These are phyloP conservation scores for Aspergillus hiratsukae DNA, from an alignment of 2,329 filamentous ascomycete genomes.

Conservation along the genomic window DNA sequence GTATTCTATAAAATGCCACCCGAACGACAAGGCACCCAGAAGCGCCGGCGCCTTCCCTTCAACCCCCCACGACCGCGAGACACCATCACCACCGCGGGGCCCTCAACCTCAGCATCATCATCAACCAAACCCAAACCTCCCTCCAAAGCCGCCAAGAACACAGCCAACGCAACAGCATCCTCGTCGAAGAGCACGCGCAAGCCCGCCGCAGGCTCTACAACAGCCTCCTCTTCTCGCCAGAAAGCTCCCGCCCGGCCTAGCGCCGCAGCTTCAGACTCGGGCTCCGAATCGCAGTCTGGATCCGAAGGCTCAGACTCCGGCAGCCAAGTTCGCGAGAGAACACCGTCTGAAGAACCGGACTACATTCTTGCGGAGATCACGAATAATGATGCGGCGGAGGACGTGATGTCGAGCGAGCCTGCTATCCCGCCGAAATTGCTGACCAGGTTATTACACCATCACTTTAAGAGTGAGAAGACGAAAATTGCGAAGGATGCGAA, in stretches of 20 bases:
- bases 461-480: conserved; percentile 67
- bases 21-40: conserved; percentile 28
- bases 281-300: conserved; percentile 4
- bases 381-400: conserved; percentile 17
- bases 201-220: neutral
- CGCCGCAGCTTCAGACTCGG: conserved; percentile 12
- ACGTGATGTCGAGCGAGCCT: conserved; percentile 33
- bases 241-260: conserved; percentile 7
- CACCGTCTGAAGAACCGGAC: conserved; percentile 39
- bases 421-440: conserved; percentile 70
- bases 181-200: neutral
- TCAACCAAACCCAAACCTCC: conserved; percentile 8
- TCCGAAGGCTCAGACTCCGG: conserved; percentile 18
- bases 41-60: conserved; percentile 40
- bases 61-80: conserved; percentile 39
- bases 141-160: conserved; percentile 7
- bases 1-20: conserved; percentile 20
- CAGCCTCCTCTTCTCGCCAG: conserved; percentile 2
- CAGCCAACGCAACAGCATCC: neutral
- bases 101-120: conserved; percentile 6
- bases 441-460: conserved; percentile 70
- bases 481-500: conserved; percentile 75
- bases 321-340: conserved; percentile 14
- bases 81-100: conserved; percentile 16
- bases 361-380: conserved; percentile 46